Evolutionary conservation across 2,329 filamentous ascomycete species (phyloP).

Genomic region (Fusarium sp.): DNA sequence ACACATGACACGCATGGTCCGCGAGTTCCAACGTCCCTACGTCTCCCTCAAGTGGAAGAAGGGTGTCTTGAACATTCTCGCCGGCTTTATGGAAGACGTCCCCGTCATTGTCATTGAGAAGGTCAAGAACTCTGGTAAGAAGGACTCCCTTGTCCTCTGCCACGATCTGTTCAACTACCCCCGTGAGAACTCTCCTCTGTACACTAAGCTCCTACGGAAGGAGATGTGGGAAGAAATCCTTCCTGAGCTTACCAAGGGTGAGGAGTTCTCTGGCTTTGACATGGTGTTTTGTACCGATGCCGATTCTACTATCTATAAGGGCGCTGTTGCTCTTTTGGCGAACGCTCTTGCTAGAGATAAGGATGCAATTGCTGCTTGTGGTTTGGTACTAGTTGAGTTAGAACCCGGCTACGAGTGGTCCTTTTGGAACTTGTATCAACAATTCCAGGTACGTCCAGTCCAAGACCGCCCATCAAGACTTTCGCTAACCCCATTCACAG

Average conservation of each 20-base stretch:
- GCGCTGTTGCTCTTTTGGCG: slow-evolving; percentile 25
- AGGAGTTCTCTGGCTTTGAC: slow-evolving; percentile 32
- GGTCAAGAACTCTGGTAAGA: slow-evolving; percentile 41
- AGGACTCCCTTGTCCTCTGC: slow-evolving; percentile 37
- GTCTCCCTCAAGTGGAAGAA: slow-evolving; percentile 41
- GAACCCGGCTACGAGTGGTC: slow-evolving; percentile 42
- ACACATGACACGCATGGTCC: slow-evolving; percentile 35
- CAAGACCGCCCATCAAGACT: rapidly evolving
- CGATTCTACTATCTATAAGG: slow-evolving; percentile 42
- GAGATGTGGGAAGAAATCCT: slow-evolving; percentile 39
- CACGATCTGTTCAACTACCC: slow-evolving; percentile 41
- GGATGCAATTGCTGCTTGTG: slow-evolving; percentile 40
- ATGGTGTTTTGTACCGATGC: slow-evolving; percentile 42
- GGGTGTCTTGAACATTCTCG: slow-evolving; percentile 27
- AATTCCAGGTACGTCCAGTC: slow-evolving; percentile 32
- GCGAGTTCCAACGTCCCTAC: slow-evolving; percentile 32
- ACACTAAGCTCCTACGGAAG: slow-evolving; percentile 35
- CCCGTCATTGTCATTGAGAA: slow-evolving; percentile 42
- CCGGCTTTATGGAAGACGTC: slow-evolving; percentile 41
- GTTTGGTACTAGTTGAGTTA: slow-evolving; percentile 35
- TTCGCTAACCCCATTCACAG: neutral
- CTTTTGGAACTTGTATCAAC: slow-evolving; percentile 41
- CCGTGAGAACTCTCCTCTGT: slow-evolving; percentile 32
- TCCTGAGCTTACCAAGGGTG: slow-evolving; percentile 26
- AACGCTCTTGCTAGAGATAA: slow-evolving; percentile 34